Conservation (phyloP, 257 asterid genomes). For the Orobanche coerulescens region DNA sequence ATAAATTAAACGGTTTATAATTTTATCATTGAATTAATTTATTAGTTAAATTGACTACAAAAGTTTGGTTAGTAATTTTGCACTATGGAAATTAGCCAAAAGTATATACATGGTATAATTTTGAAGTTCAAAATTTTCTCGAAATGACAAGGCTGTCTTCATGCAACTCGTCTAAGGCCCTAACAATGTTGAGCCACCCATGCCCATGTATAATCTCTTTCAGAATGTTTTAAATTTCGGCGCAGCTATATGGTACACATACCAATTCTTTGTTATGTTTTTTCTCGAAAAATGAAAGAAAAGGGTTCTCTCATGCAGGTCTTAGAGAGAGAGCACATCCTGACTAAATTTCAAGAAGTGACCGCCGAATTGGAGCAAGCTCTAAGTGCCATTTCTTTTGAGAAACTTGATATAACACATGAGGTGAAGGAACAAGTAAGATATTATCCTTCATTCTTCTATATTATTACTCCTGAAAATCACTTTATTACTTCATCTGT, state of each 20-base stretch:
- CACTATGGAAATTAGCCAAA: too few relatives aligned
- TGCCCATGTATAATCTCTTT: slow-evolving; percentile 9
- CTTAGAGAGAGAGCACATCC: slow-evolving; percentile 73
- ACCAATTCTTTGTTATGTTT: not conserved
- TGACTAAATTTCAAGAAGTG: slow-evolving; percentile 64
- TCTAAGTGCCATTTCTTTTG: slow-evolving; percentile 64
- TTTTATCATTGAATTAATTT: too few relatives aligned
- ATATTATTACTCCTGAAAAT: slow-evolving; percentile 13
- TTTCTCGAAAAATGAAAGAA: slow-evolving; percentile 3
- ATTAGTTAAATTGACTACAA: too few relatives aligned
- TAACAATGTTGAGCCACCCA: too few relatives aligned
- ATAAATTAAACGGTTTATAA: too few relatives aligned
- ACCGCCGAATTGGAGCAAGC: slow-evolving; percentile 79
- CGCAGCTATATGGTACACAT: not conserved
- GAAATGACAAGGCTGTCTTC: too few relatives aligned
- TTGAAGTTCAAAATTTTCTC: too few relatives aligned
- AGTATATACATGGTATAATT: too few relatives aligned
- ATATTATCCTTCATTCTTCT: not conserved
- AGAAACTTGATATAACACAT: slow-evolving; percentile 83
- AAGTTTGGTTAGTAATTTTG: too few relatives aligned
- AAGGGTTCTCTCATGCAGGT: slow-evolving; percentile 49
- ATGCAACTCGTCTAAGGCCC: too few relatives aligned
- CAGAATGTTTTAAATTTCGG: not conserved
- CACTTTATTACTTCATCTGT: slow-evolving; percentile 7
- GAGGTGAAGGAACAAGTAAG: slow-evolving; percentile 95